Percentiles rank a stretch among this genome's conserved stretches.
These are phyloP conservation scores for Vitis cinerea DNA, from an alignment of 164 flowering plant species.

Conservation along the genomic window DNA sequence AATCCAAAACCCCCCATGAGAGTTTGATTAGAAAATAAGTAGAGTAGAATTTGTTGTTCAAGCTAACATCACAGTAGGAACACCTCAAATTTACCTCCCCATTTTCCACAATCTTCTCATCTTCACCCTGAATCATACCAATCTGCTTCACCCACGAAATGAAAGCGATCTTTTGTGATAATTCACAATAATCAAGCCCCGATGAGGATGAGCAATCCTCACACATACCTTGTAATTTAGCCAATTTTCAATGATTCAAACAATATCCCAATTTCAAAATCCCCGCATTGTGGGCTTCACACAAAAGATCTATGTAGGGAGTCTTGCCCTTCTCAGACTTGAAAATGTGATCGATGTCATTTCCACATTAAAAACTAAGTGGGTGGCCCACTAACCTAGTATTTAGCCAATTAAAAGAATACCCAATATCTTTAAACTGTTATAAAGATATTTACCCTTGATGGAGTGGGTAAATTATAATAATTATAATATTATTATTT, in stretches of 20 bases:
- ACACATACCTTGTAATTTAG: slow-evolving; percentile 57
- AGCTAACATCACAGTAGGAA: slow-evolving; percentile 63
- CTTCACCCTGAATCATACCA: slow-evolving; percentile 33
- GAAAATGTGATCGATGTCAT: no score
- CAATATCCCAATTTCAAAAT: slow-evolving; percentile 72
- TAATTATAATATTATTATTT: no score
- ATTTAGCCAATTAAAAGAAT: no score
- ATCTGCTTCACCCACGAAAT: slow-evolving; percentile 43
- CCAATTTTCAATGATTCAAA: slow-evolving; percentile 54
- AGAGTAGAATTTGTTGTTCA: slow-evolving; percentile 32
- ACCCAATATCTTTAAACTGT: no score
- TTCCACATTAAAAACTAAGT: no score
- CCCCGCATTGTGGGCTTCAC: slow-evolving; percentile 75
- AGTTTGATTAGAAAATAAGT: slow-evolving; percentile 50
- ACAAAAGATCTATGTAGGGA: slow-evolving; percentile 56
- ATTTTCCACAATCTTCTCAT: slow-evolving; percentile 27
- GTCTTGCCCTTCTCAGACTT: slow-evolving; percentile 7
- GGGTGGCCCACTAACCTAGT: no score
- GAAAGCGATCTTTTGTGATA: slow-evolving; percentile 25
- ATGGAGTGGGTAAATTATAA: no score
- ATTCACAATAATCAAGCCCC: slow-evolving; percentile 16
- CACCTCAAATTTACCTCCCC: slow-evolving; percentile 43
- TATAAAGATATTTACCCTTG: no score
- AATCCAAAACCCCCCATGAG: slow-evolving; percentile 55
- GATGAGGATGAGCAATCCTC: slow-evolving; percentile 74